Evolutionary conservation across 2,329 filamentous ascomycete species (phyloP).

Genomic region (Geosmithia flava): DNA sequence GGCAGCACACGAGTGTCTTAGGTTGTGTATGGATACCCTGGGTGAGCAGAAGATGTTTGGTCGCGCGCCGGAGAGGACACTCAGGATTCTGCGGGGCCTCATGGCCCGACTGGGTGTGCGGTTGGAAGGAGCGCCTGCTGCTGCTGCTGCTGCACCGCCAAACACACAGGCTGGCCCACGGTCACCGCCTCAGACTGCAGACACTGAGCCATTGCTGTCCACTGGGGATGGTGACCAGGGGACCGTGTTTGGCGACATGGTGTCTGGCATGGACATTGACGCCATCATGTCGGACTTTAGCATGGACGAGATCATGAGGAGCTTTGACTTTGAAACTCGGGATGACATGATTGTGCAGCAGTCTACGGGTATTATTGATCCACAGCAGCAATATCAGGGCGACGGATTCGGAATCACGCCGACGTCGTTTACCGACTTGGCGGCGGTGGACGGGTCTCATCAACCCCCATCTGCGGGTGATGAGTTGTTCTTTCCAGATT

Average conservation of each 20-base stretch:
- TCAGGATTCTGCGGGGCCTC: not conserved
- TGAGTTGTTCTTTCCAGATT: no score
- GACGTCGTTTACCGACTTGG: no score
- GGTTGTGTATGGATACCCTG: conserved; percentile 21
- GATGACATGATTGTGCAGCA: no score
- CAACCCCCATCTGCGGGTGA: no score
- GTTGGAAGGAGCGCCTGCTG: not conserved
- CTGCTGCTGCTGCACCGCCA: no score
- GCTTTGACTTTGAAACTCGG: not conserved
- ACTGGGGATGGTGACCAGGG: not conserved
- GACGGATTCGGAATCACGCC: not conserved
- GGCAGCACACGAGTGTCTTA: conserved; percentile 23
- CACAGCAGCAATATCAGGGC: not conserved
- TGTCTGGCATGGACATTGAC: not conserved
- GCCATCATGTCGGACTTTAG: not conserved
- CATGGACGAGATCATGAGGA: not conserved
- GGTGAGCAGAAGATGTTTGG: conserved; percentile 19
- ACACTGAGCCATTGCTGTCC: no score
- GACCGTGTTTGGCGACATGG: no score
- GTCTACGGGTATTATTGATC: not conserved
- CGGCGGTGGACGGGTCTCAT: no score
- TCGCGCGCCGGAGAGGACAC: not conserved
- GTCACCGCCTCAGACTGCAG: no score
- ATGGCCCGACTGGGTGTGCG: not conserved
- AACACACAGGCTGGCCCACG: no score